A percentile compares a stretch with the other conserved stretches of the same genome.
Conservation (phyloP, 768 basidiomycete genomes). For the Butyriboletus loyo region DNA sequence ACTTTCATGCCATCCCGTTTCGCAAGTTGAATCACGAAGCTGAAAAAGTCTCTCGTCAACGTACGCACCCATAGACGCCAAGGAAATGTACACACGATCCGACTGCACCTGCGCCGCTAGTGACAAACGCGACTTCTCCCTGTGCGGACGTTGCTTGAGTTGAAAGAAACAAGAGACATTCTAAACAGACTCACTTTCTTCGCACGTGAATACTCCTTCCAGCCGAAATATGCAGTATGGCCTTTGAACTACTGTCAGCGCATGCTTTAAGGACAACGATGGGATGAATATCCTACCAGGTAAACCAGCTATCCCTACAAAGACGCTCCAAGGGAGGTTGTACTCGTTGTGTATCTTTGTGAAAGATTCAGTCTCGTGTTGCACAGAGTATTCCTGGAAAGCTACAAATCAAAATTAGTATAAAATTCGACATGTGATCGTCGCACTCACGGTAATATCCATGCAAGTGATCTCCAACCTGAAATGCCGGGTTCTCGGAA, state of each 20-base stretch:
- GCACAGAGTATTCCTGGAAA: slow-evolving; percentile 18
- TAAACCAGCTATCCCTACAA: slow-evolving; percentile 31
- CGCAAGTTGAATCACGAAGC: slow-evolving; percentile 50
- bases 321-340: slow-evolving; percentile 28
- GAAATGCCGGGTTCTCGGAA: slow-evolving; percentile 12
- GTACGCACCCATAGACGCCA: background rate
- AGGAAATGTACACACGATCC: slow-evolving; percentile 47
- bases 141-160: slow-evolving; percentile 8
- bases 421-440: background rate
- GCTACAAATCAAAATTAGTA: slow-evolving; percentile 28
- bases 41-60: slow-evolving; percentile 8
- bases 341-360: slow-evolving; percentile 24
- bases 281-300: slow-evolving; percentile 2
- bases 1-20: slow-evolving; percentile 58
- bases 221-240: slow-evolving; percentile 14
- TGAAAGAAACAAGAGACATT: background rate
- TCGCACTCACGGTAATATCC: slow-evolving; percentile 28
- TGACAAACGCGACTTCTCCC: slow-evolving; percentile 52
- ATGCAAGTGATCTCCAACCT: slow-evolving; percentile 14
- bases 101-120: slow-evolving; percentile 47
- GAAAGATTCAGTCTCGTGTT: background rate
- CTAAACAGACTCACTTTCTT: slow-evolving; percentile 22
- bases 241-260: slow-evolving; percentile 9
- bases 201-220: slow-evolving; percentile 16
- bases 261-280: slow-evolving; percentile 6